These are phyloP conservation scores for Alternaria sp. DNA, from an alignment of 2,329 filamentous ascomycete genomes.

Conservation along the genomic window DNA sequence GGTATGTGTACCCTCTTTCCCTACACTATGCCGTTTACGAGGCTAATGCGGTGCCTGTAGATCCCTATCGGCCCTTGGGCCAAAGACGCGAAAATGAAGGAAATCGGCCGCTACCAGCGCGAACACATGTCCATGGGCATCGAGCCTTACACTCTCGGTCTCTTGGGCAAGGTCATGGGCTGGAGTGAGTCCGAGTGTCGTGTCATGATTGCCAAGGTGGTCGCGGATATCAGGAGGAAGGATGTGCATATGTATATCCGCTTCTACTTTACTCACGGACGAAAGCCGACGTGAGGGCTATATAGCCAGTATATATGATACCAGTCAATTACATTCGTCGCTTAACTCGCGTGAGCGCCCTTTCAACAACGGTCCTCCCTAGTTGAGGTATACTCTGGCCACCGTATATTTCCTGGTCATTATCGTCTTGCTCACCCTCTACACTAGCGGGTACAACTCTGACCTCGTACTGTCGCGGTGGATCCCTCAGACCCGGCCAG, in stretches of 20 bases:
- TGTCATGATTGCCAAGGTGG: conserved; percentile 43
- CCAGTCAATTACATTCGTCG: conserved; percentile 39
- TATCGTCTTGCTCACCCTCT: conserved; percentile 24
- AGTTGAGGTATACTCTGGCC: conserved; percentile 45
- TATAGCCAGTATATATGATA: conserved; percentile 1
- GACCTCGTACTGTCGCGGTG: conserved; percentile 45
- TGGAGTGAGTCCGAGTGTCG: conserved; percentile 45
- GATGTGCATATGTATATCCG: conserved; percentile 41
- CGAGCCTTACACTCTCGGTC: conserved; percentile 46
- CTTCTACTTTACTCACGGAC: conserved; percentile 45
- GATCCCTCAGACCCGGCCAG: conserved; percentile 68
- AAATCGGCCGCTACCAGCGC: conserved; percentile 54
- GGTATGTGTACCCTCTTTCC: conserved; percentile 16
- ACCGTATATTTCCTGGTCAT: conserved; percentile 18
- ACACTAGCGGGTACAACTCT: conserved; percentile 23
- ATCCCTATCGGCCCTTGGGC: conserved; percentile 52
- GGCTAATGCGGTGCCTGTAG: conserved; percentile 19
- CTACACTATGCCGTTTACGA: not conserved
- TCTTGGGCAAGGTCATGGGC: conserved; percentile 45
- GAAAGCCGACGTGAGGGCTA: conserved; percentile 27
- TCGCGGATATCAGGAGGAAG: conserved; percentile 37
- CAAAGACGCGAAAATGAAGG: conserved; percentile 57
- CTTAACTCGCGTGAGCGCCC: conserved; percentile 45
- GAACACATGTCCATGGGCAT: conserved; percentile 46
- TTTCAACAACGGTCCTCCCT: conserved; percentile 43